Evolutionary conservation across 2,329 filamentous ascomycete species (phyloP), one percentile per base, ranked within the genome.

Genomic region (Venturia oleaginea): DNA sequence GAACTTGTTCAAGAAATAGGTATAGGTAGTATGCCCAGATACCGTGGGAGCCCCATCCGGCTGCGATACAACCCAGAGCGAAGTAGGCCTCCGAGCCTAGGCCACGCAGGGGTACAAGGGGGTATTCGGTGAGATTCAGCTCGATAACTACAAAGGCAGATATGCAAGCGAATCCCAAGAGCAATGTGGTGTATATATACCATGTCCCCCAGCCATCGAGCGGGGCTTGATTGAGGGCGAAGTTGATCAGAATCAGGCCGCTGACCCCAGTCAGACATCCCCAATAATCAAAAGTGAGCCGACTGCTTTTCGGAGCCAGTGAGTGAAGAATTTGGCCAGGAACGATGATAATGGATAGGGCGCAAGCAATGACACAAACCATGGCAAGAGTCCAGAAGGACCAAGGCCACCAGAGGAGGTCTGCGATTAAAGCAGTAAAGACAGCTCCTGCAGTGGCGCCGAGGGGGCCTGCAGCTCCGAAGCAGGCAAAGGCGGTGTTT

Each of bases 41-140:
- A n/a, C 72, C 71, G 64, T 73, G 73, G n/a, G 70, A 70, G 69
- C 68, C 68, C 71, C 71, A 73, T n/a, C 71, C 71, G 8, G 69
- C 67, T 2, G 68, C 70, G 22, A 73, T 67, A 22, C 69, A 72
- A 6, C 67, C 68, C 63, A 73, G 68, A 40, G 70, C 70, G 64
- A 68, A 70, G 1, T 66, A 65, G 5, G 70, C 71, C 3, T 69
- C 69, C 43, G 66, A 66, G 4, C 66, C 67, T 63, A 73, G 65
- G 11, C 65, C 68, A 24, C 66, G 65, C 22, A 72, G 63, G 10
- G 72, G 72, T 10, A 74, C 61, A n/a, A 69, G 65, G 13, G 68
- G 67, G 34, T 68, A 60, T 15, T 66, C 43, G 27, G 67, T 62
- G 22, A 70, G 63, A 22, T 69, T 67, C 2, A 69, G 55, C 64